These are phyloP conservation scores for Leavenworthia alabamica DNA, from an alignment of 345 rosid genomes.

Conservation along the genomic window DNA sequence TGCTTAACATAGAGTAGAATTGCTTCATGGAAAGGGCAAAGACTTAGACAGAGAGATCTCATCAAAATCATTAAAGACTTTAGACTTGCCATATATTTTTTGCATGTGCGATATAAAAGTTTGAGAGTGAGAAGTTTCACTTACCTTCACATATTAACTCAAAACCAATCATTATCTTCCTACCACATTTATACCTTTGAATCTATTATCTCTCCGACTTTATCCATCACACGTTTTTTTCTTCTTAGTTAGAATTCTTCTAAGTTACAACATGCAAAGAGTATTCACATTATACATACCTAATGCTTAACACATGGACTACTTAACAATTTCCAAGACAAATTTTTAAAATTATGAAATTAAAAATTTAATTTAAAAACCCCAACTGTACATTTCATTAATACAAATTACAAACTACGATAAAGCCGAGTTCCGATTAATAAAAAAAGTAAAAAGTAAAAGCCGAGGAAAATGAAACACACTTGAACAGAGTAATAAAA, in stretches of 20 bases:
- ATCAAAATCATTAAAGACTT: constrained; percentile 7
- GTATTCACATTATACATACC: neutral
- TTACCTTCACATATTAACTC: constrained; percentile 17
- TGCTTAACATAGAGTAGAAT: constrained; percentile 16
- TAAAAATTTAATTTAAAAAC: neutral
- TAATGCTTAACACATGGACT: neutral
- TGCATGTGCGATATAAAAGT: constrained; percentile 19
- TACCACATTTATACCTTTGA: constrained; percentile 24
- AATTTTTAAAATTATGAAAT: neutral
- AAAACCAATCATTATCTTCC: constrained; percentile 20
- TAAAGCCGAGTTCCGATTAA: constrained; percentile 12
- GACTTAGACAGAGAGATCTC: constrained; percentile 10
- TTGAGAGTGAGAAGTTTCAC: constrained; percentile 17
- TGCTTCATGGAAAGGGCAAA: constrained; percentile 29
- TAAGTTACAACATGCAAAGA: too few relatives aligned
- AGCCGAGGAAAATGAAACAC: constrained; percentile 22
- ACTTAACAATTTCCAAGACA: neutral
- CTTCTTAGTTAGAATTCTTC: neutral
- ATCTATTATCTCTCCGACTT: constrained; percentile 8
- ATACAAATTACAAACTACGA: constrained; percentile 31
- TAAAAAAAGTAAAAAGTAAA: constrained; percentile 2
- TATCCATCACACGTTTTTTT: constrained; percentile 5
- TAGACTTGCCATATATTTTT: neutral
- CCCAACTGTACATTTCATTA: constrained; percentile 48
- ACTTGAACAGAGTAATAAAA: constrained; percentile 30